Evolutionary conservation across 345 rosid genomes (phyloP), one percentile per base, ranked within the genome.

Genomic region (Bruguiera parviflora): DNA sequence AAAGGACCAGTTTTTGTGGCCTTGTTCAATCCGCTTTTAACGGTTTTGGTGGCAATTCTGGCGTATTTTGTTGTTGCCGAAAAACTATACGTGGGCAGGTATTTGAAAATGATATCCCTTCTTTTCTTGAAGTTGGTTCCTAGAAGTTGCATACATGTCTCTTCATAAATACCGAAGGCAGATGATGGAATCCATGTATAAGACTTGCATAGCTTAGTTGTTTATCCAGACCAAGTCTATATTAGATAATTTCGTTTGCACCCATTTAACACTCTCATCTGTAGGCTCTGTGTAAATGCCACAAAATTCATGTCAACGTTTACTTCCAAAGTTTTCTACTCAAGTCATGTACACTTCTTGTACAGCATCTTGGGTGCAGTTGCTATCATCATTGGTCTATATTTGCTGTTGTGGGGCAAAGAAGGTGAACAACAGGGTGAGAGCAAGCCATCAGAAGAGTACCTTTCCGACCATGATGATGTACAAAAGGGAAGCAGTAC

Each of bases 321-420:
- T 43, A 43, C 15, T 3, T 0, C 6, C 18, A 43, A 15, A 13
- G 4, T 27, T 21, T 24, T 22, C 59, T 56, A 7, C 28, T 27
- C 28, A 56, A 22, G 25, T 27, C 29, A 10, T 56, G 6, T 3
- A 24, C 59, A 18, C 52, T 58, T 25, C 15, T 58, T 71, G 32
- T 71, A 37, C 88, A 86, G 96, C 82, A 70, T 84, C 58, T 0
- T 87, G 28, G 92, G 96, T 18, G 89, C 80, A 49, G 70, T 64
- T 37, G 63, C 81, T 53, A 88, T 84, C 31, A 83, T 87, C 13
- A 6, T 75, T 49, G 96, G 90, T 46, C 63, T 89, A 25, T 89
- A 89, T 73, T 47, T 87, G 73, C 80, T 89, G 64, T 62, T 85
- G 8, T 87, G 92, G 92, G 96, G 92, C 19, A 89, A 87, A 77